Evolutionary conservation across 805 yeast species (phyloP).

Genomic region (Candida nanaspora): DNA sequence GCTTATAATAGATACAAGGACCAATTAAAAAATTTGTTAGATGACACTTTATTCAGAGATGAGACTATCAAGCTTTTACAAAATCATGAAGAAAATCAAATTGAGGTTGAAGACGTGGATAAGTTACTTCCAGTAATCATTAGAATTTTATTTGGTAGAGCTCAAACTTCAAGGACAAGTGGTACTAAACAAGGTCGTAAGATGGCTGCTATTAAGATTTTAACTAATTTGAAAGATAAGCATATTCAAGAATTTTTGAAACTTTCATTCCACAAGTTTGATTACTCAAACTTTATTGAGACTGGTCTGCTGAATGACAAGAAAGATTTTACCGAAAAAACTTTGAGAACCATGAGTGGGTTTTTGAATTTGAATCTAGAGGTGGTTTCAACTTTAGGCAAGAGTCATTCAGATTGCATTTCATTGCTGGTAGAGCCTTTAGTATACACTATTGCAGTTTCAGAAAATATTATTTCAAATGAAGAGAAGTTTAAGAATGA

Average conservation of each 20-base stretch:
- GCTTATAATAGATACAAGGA: constrained; percentile 63
- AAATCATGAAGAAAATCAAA: constrained; percentile 38
- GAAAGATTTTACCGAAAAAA: constrained; percentile 13
- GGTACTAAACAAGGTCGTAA: constrained; percentile 70
- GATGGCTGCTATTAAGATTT: constrained; percentile 55
- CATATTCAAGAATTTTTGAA: constrained; percentile 53
- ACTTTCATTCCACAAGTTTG: constrained; percentile 53
- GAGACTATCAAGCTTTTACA: constrained; percentile 64
- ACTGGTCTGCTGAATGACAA: constrained; percentile 12
- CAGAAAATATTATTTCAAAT: constrained; percentile 37
- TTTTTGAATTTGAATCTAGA: constrained; percentile 56
- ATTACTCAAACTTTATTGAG: constrained; percentile 25
- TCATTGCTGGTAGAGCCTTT: constrained; percentile 49
- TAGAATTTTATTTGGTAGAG: constrained; percentile 80
- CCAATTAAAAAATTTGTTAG: constrained; percentile 65
- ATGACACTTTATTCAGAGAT: constrained; percentile 79
- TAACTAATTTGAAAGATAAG: constrained; percentile 48
- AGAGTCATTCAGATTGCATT: constrained; percentile 41
- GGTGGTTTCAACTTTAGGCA: constrained; percentile 51
- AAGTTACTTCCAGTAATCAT: constrained; percentile 64
- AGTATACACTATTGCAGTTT: constrained; percentile 43
- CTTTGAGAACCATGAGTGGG: constrained; percentile 51
- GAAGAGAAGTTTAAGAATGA: constrained; percentile 9
- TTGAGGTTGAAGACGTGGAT: constrained; percentile 55
- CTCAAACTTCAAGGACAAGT: constrained; percentile 60